Evolutionary conservation across 805 yeast genomes (phyloP).

Genomic region (Wickerhamomyces queroliae): DNA sequence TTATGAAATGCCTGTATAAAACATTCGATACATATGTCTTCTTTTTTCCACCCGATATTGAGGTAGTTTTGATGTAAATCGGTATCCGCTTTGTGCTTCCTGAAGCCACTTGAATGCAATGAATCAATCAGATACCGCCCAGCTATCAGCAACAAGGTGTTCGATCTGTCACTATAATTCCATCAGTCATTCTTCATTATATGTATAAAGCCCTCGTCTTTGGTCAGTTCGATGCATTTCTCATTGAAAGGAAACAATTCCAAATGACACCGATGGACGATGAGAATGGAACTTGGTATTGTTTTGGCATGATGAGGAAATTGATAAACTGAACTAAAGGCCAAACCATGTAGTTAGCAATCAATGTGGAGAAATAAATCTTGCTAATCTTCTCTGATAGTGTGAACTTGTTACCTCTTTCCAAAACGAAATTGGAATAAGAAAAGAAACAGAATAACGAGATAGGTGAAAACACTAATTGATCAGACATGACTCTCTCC

Average conservation of each 20-base stretch:
- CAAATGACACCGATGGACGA: conserved; percentile 85
- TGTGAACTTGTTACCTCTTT: conserved; percentile 62
- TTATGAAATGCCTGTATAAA: too few species aligned
- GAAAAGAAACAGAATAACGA: conserved; percentile 76
- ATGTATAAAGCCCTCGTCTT: too few species aligned
- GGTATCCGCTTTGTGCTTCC: too few species aligned
- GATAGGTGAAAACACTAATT: conserved; percentile 82
- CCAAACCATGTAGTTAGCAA: conserved; percentile 73
- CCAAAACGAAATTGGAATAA: conserved; percentile 78
- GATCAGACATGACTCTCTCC: conserved; percentile 86
- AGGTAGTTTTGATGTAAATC: too few species aligned
- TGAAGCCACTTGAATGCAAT: too few species aligned
- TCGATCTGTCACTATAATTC: too few species aligned
- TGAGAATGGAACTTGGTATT: conserved; percentile 86
- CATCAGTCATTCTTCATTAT: too few species aligned
- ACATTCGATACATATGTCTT: too few species aligned
- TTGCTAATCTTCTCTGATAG: conserved; percentile 57
- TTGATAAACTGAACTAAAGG: conserved; percentile 76
- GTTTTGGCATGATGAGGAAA: conserved; percentile 62
- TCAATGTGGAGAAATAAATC: conserved; percentile 62
- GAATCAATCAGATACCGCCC: too few species aligned
- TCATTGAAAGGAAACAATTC: conserved; percentile 87
- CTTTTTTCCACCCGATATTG: too few species aligned
- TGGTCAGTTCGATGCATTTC: conserved; percentile 45
- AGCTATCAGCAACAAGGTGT: too few species aligned